Evolutionary conservation across 164 flowering plant genomes (phyloP), one percentile per base, ranked within the genome.

Genomic region (Echeveria elegans): DNA sequence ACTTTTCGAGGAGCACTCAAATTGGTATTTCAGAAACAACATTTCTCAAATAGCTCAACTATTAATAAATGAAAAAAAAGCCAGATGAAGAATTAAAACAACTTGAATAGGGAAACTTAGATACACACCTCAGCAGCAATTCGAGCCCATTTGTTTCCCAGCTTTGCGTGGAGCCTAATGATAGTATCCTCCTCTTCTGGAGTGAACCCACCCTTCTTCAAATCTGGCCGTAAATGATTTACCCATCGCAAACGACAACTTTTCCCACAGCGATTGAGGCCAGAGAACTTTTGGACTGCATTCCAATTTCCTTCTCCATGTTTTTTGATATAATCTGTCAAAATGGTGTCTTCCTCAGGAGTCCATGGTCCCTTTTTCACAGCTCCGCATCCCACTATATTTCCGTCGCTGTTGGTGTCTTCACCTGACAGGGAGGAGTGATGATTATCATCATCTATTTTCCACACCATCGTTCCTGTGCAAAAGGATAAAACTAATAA

Each of bases 221-320:
- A 50, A 50, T 50, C 11, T 9, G 56, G 56, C 21, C 28, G n/a
- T 10, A 50, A 23, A 50, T 50, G 56, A 50, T 50, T 50, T 23
- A 26, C 56, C 56, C 56, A 50, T 26, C 56, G 56, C 56, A 50
- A 23, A n/a, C 56, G 56, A 23, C 56, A 50, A 50, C 56, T 50
- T 23, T 50, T 50, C 11, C 56, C 56, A 50, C 56, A 50, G 26
- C 56, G 56, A 0, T 24, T 5, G 26, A 50, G 56, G 26, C 56
- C 56, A 50, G 56, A 50, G 12, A 50, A 50, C 56, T 50, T 50
- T 50, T 50, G 56, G 26, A 50, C 56, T 21, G 56, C 56, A 50
- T 50, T 50, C 56, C 56, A 50, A 50, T 50, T 50, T 50, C 56
- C 56, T 6, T 50, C 56, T 50, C 56, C 56, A 8, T 50, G 24